phyloP scores from a whole-genome alignment of 257 asterid genomes.

The Thymus quinquecostatus region DNA sequence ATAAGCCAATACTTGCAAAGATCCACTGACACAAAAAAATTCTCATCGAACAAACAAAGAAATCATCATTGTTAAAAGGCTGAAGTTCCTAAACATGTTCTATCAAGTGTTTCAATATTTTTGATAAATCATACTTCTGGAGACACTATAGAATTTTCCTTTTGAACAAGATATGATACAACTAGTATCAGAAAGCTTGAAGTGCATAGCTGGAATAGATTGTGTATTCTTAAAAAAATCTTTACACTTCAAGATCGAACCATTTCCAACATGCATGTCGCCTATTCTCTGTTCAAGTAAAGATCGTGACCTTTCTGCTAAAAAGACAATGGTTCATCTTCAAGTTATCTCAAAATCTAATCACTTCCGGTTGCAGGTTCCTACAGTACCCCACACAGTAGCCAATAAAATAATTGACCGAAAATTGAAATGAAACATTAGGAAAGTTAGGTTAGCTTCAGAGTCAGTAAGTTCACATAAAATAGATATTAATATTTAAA shows the following conservation, averaged over 20 bases:
- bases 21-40: slow-evolving; percentile 10
- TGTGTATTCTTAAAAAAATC: slow-evolving; percentile 3
- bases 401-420: not conserved
- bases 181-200: slow-evolving; percentile 12
- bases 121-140: not conserved
- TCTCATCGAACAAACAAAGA: slow-evolving; percentile 6
- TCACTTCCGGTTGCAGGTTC: not conserved
- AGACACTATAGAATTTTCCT: not conserved
- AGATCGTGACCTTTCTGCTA: slow-evolving; percentile 17
- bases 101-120: slow-evolving; percentile 5
- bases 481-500: not conserved
- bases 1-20: slow-evolving; percentile 9
- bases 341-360: slow-evolving; percentile 11
- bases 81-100: slow-evolving; percentile 5
- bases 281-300: not conserved
- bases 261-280: not conserved
- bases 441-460: slow-evolving; percentile 11
- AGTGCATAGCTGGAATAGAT: slow-evolving; percentile 22
- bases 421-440: slow-evolving; percentile 2
- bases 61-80: not conserved
- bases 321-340: slow-evolving; percentile 1
- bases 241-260: not conserved
- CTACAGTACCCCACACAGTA: not conserved
- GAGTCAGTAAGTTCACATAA: not conserved
- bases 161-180: not conserved